Conservation (phyloP, 805 yeast species). For the Metschnikowia noctiluminum region DNA sequence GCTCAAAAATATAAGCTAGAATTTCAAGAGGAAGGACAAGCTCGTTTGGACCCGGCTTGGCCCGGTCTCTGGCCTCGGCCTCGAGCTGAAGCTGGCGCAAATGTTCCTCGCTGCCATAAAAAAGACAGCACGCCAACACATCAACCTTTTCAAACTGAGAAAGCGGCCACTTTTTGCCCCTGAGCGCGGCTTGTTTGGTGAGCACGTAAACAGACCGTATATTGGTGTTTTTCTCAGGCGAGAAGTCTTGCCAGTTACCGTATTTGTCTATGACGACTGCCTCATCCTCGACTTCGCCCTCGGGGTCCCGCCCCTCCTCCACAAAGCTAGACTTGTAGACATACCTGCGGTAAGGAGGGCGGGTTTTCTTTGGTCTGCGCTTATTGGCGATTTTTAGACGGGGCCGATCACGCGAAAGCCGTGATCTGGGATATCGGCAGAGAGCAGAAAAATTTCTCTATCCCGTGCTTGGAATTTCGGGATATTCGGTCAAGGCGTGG, state of each 20-base stretch:
- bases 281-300: slow-evolving; percentile 14
- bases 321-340: slow-evolving; percentile 47
- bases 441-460: too few species aligned
- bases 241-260: slow-evolving; percentile 25
- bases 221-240: slow-evolving; percentile 23
- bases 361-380: slow-evolving; percentile 77
- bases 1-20: slow-evolving; percentile 29
- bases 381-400: slow-evolving; percentile 68
- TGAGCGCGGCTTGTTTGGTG: slow-evolving; percentile 19
- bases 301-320: slow-evolving; percentile 20
- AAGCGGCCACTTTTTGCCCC: slow-evolving; percentile 44
- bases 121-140: slow-evolving; percentile 37
- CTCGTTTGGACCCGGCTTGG: slow-evolving; percentile 10
- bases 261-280: slow-evolving; percentile 2
- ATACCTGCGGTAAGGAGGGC: slow-evolving; percentile 77
- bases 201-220: slow-evolving; percentile 35
- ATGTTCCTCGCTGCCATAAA: slow-evolving; percentile 23
- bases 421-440: too few species aligned
- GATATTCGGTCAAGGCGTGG: too few species aligned
- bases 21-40: slow-evolving; percentile 38
- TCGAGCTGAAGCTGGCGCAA: slow-evolving; percentile 15
- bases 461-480: too few species aligned
- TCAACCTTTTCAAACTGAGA: slow-evolving; percentile 52
- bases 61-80: slow-evolving; percentile 7
- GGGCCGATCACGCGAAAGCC: not conserved